Evolutionary conservation across 306 rosid genomes (phyloP), one percentile per base, ranked within the genome.

Genomic region (Geum urbanum): DNA sequence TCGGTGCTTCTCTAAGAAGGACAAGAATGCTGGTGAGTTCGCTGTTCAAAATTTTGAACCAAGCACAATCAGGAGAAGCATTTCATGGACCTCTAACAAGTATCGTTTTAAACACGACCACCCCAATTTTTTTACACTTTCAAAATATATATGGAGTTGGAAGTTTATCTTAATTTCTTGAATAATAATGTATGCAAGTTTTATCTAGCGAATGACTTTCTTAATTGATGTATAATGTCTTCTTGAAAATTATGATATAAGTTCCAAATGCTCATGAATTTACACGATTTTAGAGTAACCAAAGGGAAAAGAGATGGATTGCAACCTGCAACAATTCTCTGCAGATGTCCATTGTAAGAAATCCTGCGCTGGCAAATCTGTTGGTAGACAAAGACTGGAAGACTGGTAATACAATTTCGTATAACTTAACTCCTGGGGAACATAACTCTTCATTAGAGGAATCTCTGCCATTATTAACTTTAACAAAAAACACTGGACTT

Each of bases 281-380:
- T 41, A 15, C 22, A 63, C 51, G 22, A 67, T 64, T 67, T 19
- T 43, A 39, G 22, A 58, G 13, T 46, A 66, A 54, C 57, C 12
- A 68, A 16, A 76, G 77, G 74, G 67, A 63, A 53, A 15, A 19
- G 58, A 72, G 73, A 72, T 35, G 66, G 65, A 72, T 66, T 39
- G 69, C 62, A 80, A 94, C 98, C 98, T 90, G 97, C 61, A 94
- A 74, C 76, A 94, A 82, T 77, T 94, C 98, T 84, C 73, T 78
- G 88, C 90, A 87, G 68, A 85, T 78, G 64, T 90, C 97, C 66
- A 80, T n/a, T 7, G 85, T 78, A 72, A 94, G 90, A 70, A 83
- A 79, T 73, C 92, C 89, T 6, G 54, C 89, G 43, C 74, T 76
- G 76, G 81, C 90, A 84, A 90, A 90, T 46, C 84, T 84, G 53